Evolutionary conservation across 164 flowering plant species (phyloP).

Genomic region (Magnolia changhungtana): DNA sequence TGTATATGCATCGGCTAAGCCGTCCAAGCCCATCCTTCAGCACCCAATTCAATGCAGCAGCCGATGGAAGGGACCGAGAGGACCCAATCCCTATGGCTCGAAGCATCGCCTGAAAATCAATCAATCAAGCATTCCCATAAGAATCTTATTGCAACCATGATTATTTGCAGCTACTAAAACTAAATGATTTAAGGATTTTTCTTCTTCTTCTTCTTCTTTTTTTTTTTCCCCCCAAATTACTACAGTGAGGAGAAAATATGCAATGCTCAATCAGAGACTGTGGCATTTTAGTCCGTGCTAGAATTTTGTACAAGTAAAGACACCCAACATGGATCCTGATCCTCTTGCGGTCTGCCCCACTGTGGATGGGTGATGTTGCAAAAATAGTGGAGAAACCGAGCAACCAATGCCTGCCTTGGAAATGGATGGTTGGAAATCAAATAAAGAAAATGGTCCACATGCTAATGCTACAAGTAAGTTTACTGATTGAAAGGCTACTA

Average conservation of each 20-base stretch:
- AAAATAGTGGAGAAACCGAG: no score
- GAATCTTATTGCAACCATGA: neutral
- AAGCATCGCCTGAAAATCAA: slow-evolving; percentile 74
- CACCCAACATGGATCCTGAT: no score
- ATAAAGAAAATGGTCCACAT: no score
- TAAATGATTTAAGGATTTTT: neutral
- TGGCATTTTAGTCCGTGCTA: neutral
- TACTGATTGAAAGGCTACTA: no score
- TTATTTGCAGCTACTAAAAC: neutral
- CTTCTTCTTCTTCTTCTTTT: no score
- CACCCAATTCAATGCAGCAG: slow-evolving; percentile 93
- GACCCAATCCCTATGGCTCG: slow-evolving; percentile 91
- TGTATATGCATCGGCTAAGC: slow-evolving; percentile 78
- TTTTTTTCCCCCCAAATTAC: no score
- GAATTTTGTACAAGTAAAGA: no score
- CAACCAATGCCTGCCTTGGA: no score
- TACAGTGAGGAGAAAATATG: neutral
- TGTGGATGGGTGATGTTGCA: no score
- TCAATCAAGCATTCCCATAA: neutral
- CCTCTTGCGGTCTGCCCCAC: no score
- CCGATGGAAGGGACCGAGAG: slow-evolving; percentile 74
- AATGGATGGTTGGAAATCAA: no score
- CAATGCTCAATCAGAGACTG: neutral
- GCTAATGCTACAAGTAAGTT: no score
- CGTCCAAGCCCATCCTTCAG: slow-evolving; percentile 93